phyloP scores from a whole-genome alignment of 805 yeast species.

The Nakazawaea wyomingensis region DNA sequence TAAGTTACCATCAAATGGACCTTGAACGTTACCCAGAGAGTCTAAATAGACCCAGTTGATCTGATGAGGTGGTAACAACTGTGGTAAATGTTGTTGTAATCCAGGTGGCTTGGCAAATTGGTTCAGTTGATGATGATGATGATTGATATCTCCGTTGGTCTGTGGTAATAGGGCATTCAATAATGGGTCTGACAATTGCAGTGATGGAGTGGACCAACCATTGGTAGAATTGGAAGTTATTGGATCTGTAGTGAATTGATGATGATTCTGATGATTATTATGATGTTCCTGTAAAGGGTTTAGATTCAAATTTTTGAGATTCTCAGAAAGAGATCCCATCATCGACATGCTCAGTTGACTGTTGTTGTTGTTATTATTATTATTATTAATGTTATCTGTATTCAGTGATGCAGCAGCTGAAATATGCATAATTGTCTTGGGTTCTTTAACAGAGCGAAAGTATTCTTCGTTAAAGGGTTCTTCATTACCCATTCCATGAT shows the following conservation, averaged over 20 bases:
- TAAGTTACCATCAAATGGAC: conserved; percentile 68
- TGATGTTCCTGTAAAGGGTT: not conserved
- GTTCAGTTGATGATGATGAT: too few relatives aligned
- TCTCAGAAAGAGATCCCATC: not conserved
- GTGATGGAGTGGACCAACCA: not conserved
- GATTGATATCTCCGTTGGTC: conserved; percentile 13
- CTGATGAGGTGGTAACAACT: conserved; percentile 30
- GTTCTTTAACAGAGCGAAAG: not conserved
- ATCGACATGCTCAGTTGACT: not conserved
- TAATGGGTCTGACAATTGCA: not conserved
- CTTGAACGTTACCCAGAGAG: conserved; percentile 65
- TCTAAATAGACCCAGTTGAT: conserved; percentile 73
- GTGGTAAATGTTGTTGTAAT: conserved; percentile 16
- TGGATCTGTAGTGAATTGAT: too few relatives aligned
- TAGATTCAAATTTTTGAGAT: not conserved
- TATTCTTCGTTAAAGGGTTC: not conserved
- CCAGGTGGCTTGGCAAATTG: conserved; percentile 19
- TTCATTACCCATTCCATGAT: too few relatives aligned
- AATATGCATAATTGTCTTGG: not conserved
- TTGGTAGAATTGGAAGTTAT: too few relatives aligned
- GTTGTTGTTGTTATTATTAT: not conserved
- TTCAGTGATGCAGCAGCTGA: not conserved
- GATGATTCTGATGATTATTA: too few relatives aligned
- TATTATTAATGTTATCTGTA: not conserved
- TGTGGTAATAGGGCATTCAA: conserved; percentile 8